Base-by-base conservation (phyloP, 305 asterid genomes). In the Fraxinus sp. region DNA sequence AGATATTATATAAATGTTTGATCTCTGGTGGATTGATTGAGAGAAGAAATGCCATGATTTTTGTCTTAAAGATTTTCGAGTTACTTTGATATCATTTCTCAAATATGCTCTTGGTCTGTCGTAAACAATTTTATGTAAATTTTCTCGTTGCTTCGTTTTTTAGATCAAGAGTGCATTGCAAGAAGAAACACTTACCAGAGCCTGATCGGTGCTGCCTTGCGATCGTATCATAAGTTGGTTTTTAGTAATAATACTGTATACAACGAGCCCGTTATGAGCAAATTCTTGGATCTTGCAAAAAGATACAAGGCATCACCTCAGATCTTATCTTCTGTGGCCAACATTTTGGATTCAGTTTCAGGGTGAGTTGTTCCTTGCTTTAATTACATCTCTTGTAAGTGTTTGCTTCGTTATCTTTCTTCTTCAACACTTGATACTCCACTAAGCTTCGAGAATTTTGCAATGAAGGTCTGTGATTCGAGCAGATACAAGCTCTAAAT, bases 311-410 rank as follows among this genome's bases (percentile, higher is more conserved):
- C 87, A 74, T 92, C 96, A 79, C 90, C 95, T 76, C 96, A 95
- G 81, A 86, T 97, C 86, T 86, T 97, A 86, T 90, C 95, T 87
- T 90, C 97, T 22, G 97, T 93, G 7, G 98, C 98, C 80, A 95
- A 91, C 82, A 83, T 89, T 77, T 84, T 97, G 91, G 97, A 93
- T 86, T 93, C 91, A 33, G 78, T 85, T 71, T 87, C 77, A 79
- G 91, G 83, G 99, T 97, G 89, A 85, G 94, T 80, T 76, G 26
- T 72, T 73, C 71, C 7, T 70, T 52, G 7, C 78, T 70, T 78
- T 3, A n/a, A 7, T 9, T 13, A 49, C 24, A 39, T 74, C 81
- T 80, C 82, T 79, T 55, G 32, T 35, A 46, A 36, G 70, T 85
- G 39, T 41, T 81, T 84, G 80, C 55, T 75, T 78, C 80, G 70